Evolutionary conservation across 805 yeast genomes (phyloP), one percentile per base, ranked within the genome.

Genomic region (Saccharomycopsis sp.): DNA sequence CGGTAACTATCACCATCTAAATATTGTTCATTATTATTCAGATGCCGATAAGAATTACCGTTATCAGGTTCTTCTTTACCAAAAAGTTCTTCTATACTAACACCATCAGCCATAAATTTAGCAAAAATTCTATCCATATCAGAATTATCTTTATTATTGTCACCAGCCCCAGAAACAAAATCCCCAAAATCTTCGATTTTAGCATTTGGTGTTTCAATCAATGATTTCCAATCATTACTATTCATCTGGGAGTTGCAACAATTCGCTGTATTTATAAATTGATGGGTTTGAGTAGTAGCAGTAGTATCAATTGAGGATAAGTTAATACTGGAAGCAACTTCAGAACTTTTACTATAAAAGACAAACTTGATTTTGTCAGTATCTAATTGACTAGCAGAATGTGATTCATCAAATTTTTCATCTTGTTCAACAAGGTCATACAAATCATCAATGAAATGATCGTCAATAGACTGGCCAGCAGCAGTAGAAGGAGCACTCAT

Each of bases 191-290:
- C n/a, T n/a, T n/a, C n/a, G n/a, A n/a, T n/a, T n/a, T n/a, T n/a
- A n/a, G n/a, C n/a, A n/a, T n/a, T n/a, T n/a, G n/a, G n/a, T 15
- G 34, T 13, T 13, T 9, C 10, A n/a, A n/a, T n/a, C n/a, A n/a
- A n/a, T n/a, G n/a, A n/a, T n/a, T n/a, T n/a, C 6, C 10, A 25
- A 15, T 26, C 31, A 19, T 37, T 37, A 30, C 5, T 31, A 31
- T 15, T 37, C 30, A 23, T 25, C 37, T n/a, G n/a, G 26, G 30
- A 18, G 25, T 31, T 31, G 21, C 21, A 12, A 37, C 41, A 37
- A 37, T 37, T 37, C 36, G 36, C 36, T 10, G 41, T 20, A 18
- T 31, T 31, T 30, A 37, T 31, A 19, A 31, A 37, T 25, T 37
- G 21, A 29, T 37, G 36, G 18, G 34, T n/a, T 21, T 21, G 34